A percentile compares a stretch with the other conserved stretches of the same genome.
These are phyloP conservation scores for Malassezia nana DNA, from an alignment of 1,284 basidiomycete genomes.

Conservation along the genomic window DNA sequence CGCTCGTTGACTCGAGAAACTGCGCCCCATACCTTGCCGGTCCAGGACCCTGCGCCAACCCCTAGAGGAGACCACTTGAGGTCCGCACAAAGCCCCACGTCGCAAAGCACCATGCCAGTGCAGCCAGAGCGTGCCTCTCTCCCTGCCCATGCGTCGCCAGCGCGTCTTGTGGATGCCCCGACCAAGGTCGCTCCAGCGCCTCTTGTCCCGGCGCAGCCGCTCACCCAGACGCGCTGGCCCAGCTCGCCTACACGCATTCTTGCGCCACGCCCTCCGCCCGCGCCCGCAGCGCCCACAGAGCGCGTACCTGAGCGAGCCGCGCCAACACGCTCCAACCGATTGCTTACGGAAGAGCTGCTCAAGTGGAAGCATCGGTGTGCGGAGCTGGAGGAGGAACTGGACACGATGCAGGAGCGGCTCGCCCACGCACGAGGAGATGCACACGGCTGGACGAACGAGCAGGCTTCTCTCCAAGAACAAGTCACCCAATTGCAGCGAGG, in stretches of 20 bases:
- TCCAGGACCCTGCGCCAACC: too few species aligned
- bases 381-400: constrained; percentile 15
- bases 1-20: too few species aligned
- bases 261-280: not conserved
- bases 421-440: not conserved
- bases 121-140: not conserved
- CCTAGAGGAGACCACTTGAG: too few species aligned
- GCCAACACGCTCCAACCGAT: constrained; percentile 14
- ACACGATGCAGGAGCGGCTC: not conserved
- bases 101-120: not conserved
- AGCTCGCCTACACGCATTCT: too few species aligned
- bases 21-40: too few species aligned
- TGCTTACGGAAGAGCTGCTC: constrained; percentile 16
- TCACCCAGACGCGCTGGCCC: not conserved
- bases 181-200: not conserved
- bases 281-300: not conserved
- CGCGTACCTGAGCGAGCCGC: not conserved
- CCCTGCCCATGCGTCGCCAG: not conserved
- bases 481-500: constrained; percentile 4
- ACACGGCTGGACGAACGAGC: not conserved
- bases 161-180: not conserved
- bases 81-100: too few species aligned
- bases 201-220: not conserved
- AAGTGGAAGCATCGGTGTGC: constrained; percentile 12
- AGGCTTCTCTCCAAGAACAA: constrained; percentile 1